Conservation (phyloP, 192 early-diverging fungal genomes). For the Chytriomyces confervae region DNA sequence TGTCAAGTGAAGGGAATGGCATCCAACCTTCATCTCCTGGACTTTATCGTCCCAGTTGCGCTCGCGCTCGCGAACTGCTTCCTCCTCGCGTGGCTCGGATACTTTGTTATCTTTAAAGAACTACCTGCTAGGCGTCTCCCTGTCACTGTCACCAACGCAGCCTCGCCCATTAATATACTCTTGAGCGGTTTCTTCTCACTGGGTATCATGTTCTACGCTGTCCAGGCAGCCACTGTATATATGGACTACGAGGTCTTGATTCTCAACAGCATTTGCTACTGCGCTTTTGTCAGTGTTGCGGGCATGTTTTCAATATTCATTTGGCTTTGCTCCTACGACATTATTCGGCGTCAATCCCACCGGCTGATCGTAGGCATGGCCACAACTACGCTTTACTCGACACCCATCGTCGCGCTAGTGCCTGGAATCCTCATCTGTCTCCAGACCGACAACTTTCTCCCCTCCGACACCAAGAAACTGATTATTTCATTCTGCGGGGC, state of each 20-base stretch:
- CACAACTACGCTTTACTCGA: neutral
- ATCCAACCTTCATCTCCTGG: neutral
- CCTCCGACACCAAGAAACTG: neutral
- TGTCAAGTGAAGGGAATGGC: neutral
- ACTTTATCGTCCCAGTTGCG: neutral
- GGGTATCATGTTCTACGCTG: neutral
- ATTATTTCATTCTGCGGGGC: neutral
- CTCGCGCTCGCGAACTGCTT: neutral
- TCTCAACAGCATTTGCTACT: neutral
- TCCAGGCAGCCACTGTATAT: neutral
- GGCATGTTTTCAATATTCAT: neutral
- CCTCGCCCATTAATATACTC: neutral
- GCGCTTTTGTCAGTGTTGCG: neutral
- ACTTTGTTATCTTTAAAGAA: neutral
- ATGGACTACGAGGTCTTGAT: neutral
- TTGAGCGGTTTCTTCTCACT: neutral
- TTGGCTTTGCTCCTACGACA: neutral
- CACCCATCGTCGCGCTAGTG: neutral
- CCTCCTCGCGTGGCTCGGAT: neutral
- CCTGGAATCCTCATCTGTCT: neutral
- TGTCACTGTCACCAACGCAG: neutral
- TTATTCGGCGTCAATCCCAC: neutral
- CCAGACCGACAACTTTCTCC: neutral
- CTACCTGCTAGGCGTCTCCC: neutral
- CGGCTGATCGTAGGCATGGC: neutral